Conservation (phyloP, 73 alveolate species). For the Paramecium primaurelia region DNA sequence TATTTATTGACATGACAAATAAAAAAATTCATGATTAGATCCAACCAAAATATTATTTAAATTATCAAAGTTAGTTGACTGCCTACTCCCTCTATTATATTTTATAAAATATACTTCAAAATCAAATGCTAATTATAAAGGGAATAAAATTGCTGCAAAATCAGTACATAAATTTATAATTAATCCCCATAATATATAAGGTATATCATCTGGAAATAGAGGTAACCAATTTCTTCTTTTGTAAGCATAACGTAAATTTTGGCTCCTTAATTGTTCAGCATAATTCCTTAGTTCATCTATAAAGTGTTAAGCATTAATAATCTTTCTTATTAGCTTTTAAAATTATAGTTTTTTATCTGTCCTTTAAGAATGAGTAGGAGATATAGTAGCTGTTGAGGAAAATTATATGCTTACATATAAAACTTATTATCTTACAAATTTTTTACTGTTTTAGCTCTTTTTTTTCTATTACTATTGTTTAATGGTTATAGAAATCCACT, state of each 20-base stretch:
- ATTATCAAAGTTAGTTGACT: not conserved
- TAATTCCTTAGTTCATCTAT: not conserved
- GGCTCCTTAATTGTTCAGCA: not conserved
- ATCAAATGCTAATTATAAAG: not conserved
- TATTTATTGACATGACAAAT: not conserved
- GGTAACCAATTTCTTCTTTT: not conserved
- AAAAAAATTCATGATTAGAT: not conserved
- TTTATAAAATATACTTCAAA: not conserved
- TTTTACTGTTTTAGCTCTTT: not conserved
- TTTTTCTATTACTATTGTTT: not conserved
- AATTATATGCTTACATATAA: not conserved
- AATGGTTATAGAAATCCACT: not conserved
- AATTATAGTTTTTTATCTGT: not conserved
- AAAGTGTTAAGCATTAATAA: not conserved
- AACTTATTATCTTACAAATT: not conserved
- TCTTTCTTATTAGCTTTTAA: not conserved
- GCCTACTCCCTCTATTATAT: not conserved
- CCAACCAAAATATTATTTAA: not conserved
- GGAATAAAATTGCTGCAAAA: not conserved
- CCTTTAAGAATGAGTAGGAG: not conserved
- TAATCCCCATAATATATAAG: not conserved
- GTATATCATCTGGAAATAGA: slow-evolving; percentile 1
- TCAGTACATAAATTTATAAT: not conserved
- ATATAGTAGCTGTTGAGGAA: not conserved
- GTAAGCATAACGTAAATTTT: not conserved